Base-by-base conservation (phyloP, 805 yeast genomes). In the Candida pseudoglaebosa region DNA sequence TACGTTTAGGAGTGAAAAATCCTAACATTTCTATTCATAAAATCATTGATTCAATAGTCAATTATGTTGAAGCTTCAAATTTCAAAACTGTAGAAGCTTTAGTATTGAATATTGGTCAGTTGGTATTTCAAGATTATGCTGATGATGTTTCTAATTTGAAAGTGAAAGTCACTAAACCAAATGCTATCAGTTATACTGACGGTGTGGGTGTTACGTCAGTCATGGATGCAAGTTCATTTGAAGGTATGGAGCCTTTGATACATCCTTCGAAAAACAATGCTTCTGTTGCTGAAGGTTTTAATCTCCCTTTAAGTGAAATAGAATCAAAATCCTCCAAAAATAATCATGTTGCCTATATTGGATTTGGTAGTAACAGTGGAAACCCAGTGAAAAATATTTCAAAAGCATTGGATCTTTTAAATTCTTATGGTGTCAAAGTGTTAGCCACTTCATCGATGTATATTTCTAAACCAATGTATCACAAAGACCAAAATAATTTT, bases 51-150 rank as follows among this genome's bases (percentile, higher is more conserved):
- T 63, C 57, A 2, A 71, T 84, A 3, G 67, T 73, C 0, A 51
- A 53, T 0, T 85, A 80, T 50, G 84, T 88, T n/a, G 95, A 85
- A 52, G 56, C 54, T n/a, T 75, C 95, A 1, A 78, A 80, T 45
- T 93, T 87, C 65, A 83, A 86, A 52, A 93, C 99, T 0, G 95
- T 93, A 1, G 99, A 93, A 56, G 96, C 97, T 0, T 70, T 93
- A 34, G 95, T 86, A 3, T 75, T 80, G 42, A 75, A 79, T 8
- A 82, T 87, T 19, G 81, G 87, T 2, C 80, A 79, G 45, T 54
- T 77, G 34, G 64, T 82, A 2, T 64, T 76, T 26, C 67, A 70
- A 41, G 56, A 66, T 28, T 63, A 65, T 17, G 67, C 44, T 2
- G 46, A 41, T 10, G 52, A 47, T 18, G 56, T 78, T 4, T 50